Evolutionary conservation across 2,329 filamentous ascomycete genomes (phyloP).

Genomic region (Chaetomium sp.): DNA sequence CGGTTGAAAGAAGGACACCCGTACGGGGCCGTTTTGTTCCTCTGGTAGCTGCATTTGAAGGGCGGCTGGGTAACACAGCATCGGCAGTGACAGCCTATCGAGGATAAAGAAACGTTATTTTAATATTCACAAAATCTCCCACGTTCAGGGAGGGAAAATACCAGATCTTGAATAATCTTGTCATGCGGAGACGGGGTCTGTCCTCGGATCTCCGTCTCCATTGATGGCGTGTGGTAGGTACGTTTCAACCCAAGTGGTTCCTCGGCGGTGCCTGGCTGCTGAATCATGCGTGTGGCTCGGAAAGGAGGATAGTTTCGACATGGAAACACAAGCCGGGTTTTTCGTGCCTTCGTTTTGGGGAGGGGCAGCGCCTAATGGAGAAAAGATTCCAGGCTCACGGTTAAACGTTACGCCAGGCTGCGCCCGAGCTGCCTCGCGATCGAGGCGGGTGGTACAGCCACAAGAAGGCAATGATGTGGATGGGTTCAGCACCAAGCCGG

Average conservation of each 20-base stretch:
- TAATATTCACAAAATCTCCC: background rate
- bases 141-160: too few species aligned
- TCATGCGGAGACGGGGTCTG: background rate
- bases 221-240: background rate
- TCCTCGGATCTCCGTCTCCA: background rate
- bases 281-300: background rate
- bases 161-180: too few species aligned
- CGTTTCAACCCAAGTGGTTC: background rate
- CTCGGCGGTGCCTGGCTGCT: background rate
- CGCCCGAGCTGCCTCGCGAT: background rate
- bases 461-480: background rate
- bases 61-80: background rate
- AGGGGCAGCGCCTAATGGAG: background rate
- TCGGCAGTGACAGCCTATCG: background rate
- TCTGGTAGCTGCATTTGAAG: constrained; percentile 5
- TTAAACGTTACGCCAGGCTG: background rate
- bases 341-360: constrained; percentile 2
- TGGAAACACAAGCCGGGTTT: background rate
- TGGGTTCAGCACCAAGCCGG: background rate
- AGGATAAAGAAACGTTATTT: background rate
- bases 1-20: background rate
- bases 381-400: background rate
- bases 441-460: constrained; percentile 9
- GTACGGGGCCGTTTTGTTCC: constrained; percentile 1
- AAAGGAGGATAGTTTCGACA: too few species aligned